Evolutionary conservation across 805 yeast genomes (phyloP).

Genomic region (Kazachstania martiniae): DNA sequence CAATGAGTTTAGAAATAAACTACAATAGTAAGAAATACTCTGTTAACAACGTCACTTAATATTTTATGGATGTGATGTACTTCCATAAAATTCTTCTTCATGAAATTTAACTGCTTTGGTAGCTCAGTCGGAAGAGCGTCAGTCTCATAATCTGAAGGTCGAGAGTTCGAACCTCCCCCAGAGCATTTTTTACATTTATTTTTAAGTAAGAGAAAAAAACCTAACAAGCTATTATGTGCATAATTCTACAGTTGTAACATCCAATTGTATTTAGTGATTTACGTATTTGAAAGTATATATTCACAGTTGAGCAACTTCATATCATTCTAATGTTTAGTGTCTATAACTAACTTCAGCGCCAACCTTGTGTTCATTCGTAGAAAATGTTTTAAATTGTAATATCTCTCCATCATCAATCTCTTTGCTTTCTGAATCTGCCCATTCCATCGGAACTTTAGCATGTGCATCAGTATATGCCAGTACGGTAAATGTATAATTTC

Average conservation of each 20-base stretch:
- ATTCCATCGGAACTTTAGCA: slow-evolving; percentile 62
- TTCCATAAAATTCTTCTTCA: too few relatives aligned
- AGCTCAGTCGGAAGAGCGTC: slow-evolving; percentile 43
- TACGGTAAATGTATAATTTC: slow-evolving; percentile 68
- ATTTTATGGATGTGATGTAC: too few relatives aligned
- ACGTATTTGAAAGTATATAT: too few relatives aligned
- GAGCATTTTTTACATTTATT: slow-evolving; percentile 26
- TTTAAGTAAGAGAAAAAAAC: too few relatives aligned
- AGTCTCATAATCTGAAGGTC: slow-evolving; percentile 44
- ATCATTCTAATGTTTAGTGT: slow-evolving; percentile 4
- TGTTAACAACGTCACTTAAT: too few relatives aligned
- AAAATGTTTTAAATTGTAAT: slow-evolving; percentile 59
- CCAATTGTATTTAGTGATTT: too few relatives aligned
- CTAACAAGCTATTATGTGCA: too few relatives aligned
- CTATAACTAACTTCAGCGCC: slow-evolving; percentile 55
- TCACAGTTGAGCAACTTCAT: too few relatives aligned
- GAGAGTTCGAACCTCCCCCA: slow-evolving; percentile 45
- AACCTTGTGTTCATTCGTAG: slow-evolving; percentile 57
- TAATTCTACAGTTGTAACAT: too few relatives aligned
- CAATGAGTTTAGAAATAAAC: too few relatives aligned
- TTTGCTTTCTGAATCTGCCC: slow-evolving; percentile 70
- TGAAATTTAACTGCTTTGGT: slow-evolving; percentile 34
- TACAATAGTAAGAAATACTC: too few relatives aligned
- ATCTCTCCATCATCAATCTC: slow-evolving; percentile 49
- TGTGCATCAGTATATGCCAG: slow-evolving; percentile 68